Evolutionary conservation across 1,139 yeast genomes (phyloP).

Genomic region (Blastobotrys serpentis): DNA sequence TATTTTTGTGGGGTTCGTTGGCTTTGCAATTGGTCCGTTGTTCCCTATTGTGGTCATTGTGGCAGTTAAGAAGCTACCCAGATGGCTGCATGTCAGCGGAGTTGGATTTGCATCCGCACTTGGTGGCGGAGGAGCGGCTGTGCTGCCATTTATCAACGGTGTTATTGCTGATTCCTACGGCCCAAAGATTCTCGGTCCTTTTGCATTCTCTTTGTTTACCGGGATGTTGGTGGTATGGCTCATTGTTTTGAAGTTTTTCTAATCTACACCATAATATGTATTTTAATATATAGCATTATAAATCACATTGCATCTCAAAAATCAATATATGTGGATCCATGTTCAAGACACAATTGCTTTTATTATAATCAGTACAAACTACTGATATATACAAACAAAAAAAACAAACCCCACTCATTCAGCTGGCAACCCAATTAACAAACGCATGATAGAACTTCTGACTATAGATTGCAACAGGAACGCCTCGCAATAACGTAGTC

Average conservation of each 20-base stretch:
- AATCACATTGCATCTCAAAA: no score
- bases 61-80: constrained; percentile 62
- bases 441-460: constrained; percentile 1
- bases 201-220: constrained; percentile 29
- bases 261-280: neutral
- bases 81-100: constrained; percentile 60
- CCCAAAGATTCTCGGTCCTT: constrained; percentile 34
- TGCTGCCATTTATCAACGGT: constrained; percentile 37
- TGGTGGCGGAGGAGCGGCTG: constrained; percentile 80
- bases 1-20: constrained; percentile 51
- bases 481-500: neutral
- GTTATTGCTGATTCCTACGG: constrained; percentile 33
- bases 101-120: constrained; percentile 75
- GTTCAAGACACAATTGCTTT: neutral
- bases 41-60: constrained; percentile 75
- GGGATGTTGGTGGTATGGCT: constrained; percentile 33
- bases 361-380: no score
- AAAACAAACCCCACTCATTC: neutral
- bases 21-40: constrained; percentile 74
- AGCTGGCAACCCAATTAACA: constrained; percentile 1
- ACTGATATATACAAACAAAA: no score
- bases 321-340: no score
- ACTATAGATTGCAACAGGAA: neutral
- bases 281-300: no score
- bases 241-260: constrained; percentile 29